Percentiles rank a stretch among this genome's conserved stretches.
phyloP scores from a whole-genome alignment of 192 early-diverging fungal genomes.

The Cetraspora pellucida region DNA sequence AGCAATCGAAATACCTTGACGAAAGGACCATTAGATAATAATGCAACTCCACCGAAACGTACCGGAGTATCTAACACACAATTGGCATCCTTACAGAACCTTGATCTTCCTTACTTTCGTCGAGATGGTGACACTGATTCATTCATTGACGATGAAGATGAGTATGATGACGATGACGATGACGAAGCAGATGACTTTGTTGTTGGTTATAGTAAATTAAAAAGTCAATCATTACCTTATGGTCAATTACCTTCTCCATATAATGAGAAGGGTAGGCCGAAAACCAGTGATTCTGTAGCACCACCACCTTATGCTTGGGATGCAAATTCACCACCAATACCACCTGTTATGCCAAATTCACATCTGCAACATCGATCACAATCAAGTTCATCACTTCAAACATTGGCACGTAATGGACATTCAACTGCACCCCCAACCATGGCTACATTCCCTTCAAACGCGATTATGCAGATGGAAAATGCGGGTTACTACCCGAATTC shows the following conservation, averaged over 20 bases:
- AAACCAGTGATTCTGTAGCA: constrained; percentile 43
- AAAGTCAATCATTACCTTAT: constrained; percentile 48
- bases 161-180: constrained; percentile 47
- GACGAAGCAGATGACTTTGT: constrained; percentile 39
- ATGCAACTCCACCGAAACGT: constrained; percentile 33
- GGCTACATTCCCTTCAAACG: constrained; percentile 36
- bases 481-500: constrained; percentile 51
- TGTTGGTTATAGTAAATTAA: constrained; percentile 36
- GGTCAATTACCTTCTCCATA: constrained; percentile 38
- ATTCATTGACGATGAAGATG: constrained; percentile 49
- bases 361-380: constrained; percentile 33
- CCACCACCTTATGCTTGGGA: constrained; percentile 41
- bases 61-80: constrained; percentile 46
- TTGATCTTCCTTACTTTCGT: constrained; percentile 32
- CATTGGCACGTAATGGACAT: constrained; percentile 36
- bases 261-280: constrained; percentile 40
- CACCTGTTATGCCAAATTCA: constrained; percentile 32
- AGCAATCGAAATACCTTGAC: constrained; percentile 39
- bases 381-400: constrained; percentile 43
- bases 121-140: constrained; percentile 34
- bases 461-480: constrained; percentile 31
- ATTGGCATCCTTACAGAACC: constrained; percentile 35
- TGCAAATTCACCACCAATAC: constrained; percentile 17
- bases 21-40: not conserved
- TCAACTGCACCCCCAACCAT: not conserved